Percentiles rank a stretch among this genome's conserved stretches.
Conservation (phyloP, 257 asterid species). For the Rhazya stricta region DNA sequence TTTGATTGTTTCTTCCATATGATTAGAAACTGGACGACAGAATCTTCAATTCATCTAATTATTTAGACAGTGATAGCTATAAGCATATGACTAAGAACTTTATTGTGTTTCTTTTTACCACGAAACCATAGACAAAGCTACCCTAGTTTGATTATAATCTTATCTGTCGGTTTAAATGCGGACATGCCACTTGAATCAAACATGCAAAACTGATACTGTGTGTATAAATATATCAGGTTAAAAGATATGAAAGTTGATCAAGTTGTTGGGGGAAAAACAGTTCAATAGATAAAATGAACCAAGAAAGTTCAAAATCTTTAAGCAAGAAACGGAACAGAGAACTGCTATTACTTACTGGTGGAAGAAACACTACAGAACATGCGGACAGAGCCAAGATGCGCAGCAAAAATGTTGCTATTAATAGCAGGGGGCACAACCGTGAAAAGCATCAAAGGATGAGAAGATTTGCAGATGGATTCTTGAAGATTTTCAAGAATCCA, state of each 20-base stretch:
- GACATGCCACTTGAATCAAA: too few species aligned
- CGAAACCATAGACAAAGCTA: too few species aligned
- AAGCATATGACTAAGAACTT: too few species aligned
- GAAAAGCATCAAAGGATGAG: conserved; percentile 38
- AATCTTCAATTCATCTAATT: too few species aligned
- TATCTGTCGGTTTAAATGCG: too few species aligned
- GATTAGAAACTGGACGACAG: too few species aligned
- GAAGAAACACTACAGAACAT: conserved; percentile 16
- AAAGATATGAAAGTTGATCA: not conserved
- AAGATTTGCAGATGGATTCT: conserved; percentile 19
- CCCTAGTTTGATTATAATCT: too few species aligned
- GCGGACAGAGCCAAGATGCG: conserved; percentile 17
- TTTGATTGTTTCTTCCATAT: too few species aligned
- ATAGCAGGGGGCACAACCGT: conserved; percentile 37
- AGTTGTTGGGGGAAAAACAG: too few species aligned
- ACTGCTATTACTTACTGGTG: conserved; percentile 6
- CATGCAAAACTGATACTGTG: not conserved
- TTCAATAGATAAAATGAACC: not conserved
- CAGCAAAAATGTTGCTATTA: conserved; percentile 3
- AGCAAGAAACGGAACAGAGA: not conserved
- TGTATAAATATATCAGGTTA: not conserved
- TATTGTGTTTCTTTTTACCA: too few species aligned
- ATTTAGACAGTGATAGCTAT: too few species aligned
- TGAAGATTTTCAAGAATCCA: conserved; percentile 50
- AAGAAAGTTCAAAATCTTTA: not conserved